Percentiles rank a stretch among this genome's conserved stretches.
Evolutionary conservation across 2,329 filamentous ascomycete genomes (phyloP).

Genomic region (Botryotinia calthae): DNA sequence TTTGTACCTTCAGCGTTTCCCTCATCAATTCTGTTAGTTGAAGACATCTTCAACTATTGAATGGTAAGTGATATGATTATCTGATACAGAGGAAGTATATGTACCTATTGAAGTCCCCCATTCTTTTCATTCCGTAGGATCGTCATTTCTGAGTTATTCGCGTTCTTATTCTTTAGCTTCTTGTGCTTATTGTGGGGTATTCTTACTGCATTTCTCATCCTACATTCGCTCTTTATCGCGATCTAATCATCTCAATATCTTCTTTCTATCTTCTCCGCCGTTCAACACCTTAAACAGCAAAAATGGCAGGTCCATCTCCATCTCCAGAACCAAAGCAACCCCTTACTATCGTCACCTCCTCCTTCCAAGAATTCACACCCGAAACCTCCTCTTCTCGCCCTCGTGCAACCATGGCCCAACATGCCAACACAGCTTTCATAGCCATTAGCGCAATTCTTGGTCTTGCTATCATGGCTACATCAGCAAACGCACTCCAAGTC

Average conservation of each 20-base stretch:
- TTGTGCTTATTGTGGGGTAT: slow-evolving; percentile 6
- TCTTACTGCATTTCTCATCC: neutral
- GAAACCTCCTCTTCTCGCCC: slow-evolving; percentile 14
- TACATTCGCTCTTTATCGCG: neutral
- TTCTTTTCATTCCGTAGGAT: neutral
- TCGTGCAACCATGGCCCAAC: slow-evolving; percentile 41
- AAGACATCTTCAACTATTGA: slow-evolving; percentile 2
- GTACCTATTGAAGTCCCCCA: neutral
- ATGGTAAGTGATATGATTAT: neutral
- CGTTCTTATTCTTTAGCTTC: slow-evolving; percentile 6
- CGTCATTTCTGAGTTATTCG: neutral
- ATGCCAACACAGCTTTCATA: slow-evolving; percentile 48
- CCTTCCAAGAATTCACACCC: slow-evolving; percentile 13
- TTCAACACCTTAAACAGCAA: neutral
- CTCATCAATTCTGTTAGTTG: slow-evolving; percentile 12
- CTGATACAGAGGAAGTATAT: slow-evolving; percentile 1
- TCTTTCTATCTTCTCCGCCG: neutral
- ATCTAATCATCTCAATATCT: neutral
- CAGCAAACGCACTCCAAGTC: slow-evolving; percentile 52
- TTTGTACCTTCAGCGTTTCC: slow-evolving; percentile 3
- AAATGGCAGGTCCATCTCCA: slow-evolving; percentile 15
- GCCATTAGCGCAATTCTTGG: slow-evolving; percentile 50
- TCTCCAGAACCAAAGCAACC: slow-evolving; percentile 11
- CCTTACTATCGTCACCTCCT: neutral
- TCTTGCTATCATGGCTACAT: slow-evolving; percentile 53